phyloP scores from a whole-genome alignment of 2,329 filamentous ascomycete genomes.

The Microcyclospora pomicola region DNA sequence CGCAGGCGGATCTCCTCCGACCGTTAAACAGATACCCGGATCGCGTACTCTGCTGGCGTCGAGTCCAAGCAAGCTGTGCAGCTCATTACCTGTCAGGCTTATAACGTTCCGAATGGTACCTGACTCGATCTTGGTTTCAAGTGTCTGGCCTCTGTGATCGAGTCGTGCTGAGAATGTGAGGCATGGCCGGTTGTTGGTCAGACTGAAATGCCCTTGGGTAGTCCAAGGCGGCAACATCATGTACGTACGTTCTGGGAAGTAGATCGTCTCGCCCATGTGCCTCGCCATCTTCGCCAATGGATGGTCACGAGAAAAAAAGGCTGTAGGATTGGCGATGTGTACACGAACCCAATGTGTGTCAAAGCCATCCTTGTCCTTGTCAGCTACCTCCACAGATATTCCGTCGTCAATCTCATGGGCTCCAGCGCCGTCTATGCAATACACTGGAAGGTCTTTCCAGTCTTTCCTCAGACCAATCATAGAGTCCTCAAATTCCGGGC shows the following conservation, averaged over 20 bases:
- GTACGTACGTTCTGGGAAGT: conserved; percentile 42
- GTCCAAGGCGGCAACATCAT: conserved; percentile 42
- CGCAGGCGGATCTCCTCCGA: conserved; percentile 22
- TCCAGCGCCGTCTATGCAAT: conserved; percentile 55
- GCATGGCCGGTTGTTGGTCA: conserved; percentile 39
- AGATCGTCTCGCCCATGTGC: conserved; percentile 42
- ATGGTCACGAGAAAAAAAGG: conserved; percentile 48
- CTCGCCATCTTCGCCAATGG: conserved; percentile 47
- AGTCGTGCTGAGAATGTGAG: conserved; percentile 48
- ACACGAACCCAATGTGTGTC: conserved; percentile 61
- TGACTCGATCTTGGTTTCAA: conserved; percentile 40
- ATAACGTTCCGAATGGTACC: conserved; percentile 43
- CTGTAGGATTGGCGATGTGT: conserved; percentile 66
- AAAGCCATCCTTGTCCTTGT: conserved; percentile 14
- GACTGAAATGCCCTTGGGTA: conserved; percentile 39
- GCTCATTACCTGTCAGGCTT: conserved; percentile 35
- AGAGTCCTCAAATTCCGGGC: conserved; percentile 34
- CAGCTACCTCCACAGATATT: conserved; percentile 49
- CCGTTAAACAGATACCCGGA: conserved; percentile 14
- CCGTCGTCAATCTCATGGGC: conserved; percentile 69
- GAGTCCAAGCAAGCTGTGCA: conserved; percentile 8
- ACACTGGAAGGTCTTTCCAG: conserved; percentile 47
- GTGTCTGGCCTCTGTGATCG: conserved; percentile 35
- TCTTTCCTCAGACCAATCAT: conserved; percentile 46
- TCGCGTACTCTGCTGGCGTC: background rate